A percentile compares a stretch with the other conserved stretches of the same genome.
These are phyloP conservation scores for Plenodomus lindquistii DNA, from an alignment of 2,329 filamentous ascomycete genomes.

Conservation along the genomic window DNA sequence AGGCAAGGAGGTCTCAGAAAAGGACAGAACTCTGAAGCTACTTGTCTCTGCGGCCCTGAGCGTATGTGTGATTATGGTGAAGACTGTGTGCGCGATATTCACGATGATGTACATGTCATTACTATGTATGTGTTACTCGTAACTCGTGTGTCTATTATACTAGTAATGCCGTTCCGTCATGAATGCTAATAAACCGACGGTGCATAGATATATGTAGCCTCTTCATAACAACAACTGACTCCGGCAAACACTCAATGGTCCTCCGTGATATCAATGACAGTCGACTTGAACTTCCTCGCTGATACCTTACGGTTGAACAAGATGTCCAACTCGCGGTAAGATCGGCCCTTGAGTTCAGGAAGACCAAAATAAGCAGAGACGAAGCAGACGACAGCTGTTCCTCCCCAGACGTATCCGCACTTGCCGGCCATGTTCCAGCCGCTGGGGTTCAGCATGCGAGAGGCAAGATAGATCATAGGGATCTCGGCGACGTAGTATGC, in stretches of 20 bases:
- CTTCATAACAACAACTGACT: too few species aligned
- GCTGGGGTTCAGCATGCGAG: conserved; percentile 55
- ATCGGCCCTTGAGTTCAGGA: conserved; percentile 58
- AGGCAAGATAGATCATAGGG: conserved; percentile 65
- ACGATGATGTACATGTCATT: too few species aligned
- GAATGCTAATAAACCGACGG: too few species aligned
- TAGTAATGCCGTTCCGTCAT: too few species aligned
- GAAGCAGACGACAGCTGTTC: conserved; percentile 58
- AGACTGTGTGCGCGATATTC: too few species aligned
- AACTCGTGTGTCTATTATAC: too few species aligned
- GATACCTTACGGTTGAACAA: conserved; percentile 49
- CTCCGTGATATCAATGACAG: conserved; percentile 60
- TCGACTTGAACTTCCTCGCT: conserved; percentile 61
- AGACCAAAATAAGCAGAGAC: conserved; percentile 55
- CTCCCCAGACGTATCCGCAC: conserved; percentile 35
- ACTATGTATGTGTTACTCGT: too few species aligned
- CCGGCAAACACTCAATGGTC: conserved; percentile 57
- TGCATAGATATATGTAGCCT: too few species aligned
- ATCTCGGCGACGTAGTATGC: conserved; percentile 67
- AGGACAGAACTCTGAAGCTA: too few species aligned
- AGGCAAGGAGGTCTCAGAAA: too few species aligned
- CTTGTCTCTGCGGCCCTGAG: too few species aligned
- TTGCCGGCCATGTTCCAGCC: conserved; percentile 44
- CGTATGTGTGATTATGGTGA: too few species aligned
- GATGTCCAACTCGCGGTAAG: conserved; percentile 54